These are phyloP conservation scores for Crucibulum laeve DNA, from an alignment of 768 basidiomycete species.

Conservation along the genomic window DNA sequence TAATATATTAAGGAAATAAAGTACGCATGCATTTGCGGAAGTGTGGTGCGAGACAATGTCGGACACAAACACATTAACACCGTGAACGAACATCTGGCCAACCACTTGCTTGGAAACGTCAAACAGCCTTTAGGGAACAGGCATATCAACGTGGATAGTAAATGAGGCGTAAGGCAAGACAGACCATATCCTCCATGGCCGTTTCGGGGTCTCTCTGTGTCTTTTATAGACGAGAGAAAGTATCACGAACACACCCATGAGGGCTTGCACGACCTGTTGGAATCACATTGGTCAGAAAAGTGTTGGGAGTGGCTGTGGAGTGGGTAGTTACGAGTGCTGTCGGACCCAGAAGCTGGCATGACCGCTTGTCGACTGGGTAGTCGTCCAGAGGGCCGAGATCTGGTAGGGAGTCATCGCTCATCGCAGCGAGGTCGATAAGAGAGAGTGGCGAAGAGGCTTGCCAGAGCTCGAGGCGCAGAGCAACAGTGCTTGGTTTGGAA, in stretches of 20 bases:
- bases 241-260: slow-evolving; percentile 91
- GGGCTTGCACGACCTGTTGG: slow-evolving; percentile 72
- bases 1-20: slow-evolving; percentile 90
- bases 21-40: slow-evolving; percentile 81
- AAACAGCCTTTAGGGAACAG: slow-evolving; percentile 58
- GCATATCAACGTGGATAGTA: slow-evolving; percentile 7
- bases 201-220: slow-evolving; percentile 77
- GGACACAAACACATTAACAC: slow-evolving; percentile 75
- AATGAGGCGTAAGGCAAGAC: slow-evolving; percentile 15
- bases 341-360: slow-evolving; percentile 48
- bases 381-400: slow-evolving; percentile 13
- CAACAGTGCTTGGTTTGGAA: too few species aligned
- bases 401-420: background rate
- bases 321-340: slow-evolving; percentile 39
- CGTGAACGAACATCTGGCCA: slow-evolving; percentile 81
- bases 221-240: slow-evolving; percentile 84
- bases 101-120: slow-evolving; percentile 91
- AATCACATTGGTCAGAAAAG: slow-evolving; percentile 40
- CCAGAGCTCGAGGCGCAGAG: too few species aligned
- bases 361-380: slow-evolving; percentile 40
- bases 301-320: slow-evolving; percentile 33
- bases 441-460: too few species aligned
- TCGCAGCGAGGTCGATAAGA: too few species aligned
- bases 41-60: slow-evolving; percentile 66
- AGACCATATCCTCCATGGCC: slow-evolving; percentile 92